These are phyloP conservation scores for Colletotrichum scovillei DNA, from an alignment of 2,329 filamentous ascomycete species.

Conservation along the genomic window DNA sequence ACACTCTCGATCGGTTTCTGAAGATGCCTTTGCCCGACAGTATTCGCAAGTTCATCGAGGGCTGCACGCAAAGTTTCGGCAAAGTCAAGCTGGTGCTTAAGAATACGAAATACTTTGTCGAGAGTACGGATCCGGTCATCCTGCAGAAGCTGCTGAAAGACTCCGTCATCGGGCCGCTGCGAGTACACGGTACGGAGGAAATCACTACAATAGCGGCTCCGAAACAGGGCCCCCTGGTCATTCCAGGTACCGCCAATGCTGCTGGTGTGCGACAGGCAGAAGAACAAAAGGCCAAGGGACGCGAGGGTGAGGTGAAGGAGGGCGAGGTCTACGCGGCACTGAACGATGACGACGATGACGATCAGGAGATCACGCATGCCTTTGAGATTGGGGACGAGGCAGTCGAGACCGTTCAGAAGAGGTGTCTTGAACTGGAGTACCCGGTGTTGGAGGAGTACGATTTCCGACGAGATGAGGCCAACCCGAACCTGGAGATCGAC, in stretches of 20 bases:
- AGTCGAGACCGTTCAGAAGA: slow-evolving; percentile 89
- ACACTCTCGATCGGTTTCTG: slow-evolving; percentile 85
- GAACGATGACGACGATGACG: slow-evolving; percentile 89
- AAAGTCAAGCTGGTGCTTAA: slow-evolving; percentile 96
- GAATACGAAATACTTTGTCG: slow-evolving; percentile 93
- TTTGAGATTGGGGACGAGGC: slow-evolving; percentile 89
- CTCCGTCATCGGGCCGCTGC: slow-evolving; percentile 80
- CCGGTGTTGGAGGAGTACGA: slow-evolving; percentile 97
- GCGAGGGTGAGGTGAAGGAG: slow-evolving; percentile 65
- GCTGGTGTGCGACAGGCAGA: slow-evolving; percentile 84
- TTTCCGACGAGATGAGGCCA: slow-evolving; percentile 90
- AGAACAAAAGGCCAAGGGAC: slow-evolving; percentile 55
- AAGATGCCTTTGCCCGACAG: slow-evolving; percentile 89
- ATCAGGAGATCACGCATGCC: slow-evolving; percentile 87
- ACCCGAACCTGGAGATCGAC: slow-evolving; percentile 93
- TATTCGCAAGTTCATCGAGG: slow-evolving; percentile 80
- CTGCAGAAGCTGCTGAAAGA: slow-evolving; percentile 90
- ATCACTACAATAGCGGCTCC: slow-evolving; percentile 86
- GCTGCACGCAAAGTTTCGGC: slow-evolving; percentile 89
- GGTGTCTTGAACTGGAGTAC: slow-evolving; percentile 86
- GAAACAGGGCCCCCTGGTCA: slow-evolving; percentile 88
- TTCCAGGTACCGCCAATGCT: slow-evolving; percentile 93
- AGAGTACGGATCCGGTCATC: slow-evolving; percentile 88
- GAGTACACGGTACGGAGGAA: slow-evolving; percentile 77
- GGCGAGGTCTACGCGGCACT: slow-evolving; percentile 78